These are phyloP conservation scores for Paramecium biaurelia DNA, from an alignment of 73 alveolate genomes.

Conservation along the genomic window DNA sequence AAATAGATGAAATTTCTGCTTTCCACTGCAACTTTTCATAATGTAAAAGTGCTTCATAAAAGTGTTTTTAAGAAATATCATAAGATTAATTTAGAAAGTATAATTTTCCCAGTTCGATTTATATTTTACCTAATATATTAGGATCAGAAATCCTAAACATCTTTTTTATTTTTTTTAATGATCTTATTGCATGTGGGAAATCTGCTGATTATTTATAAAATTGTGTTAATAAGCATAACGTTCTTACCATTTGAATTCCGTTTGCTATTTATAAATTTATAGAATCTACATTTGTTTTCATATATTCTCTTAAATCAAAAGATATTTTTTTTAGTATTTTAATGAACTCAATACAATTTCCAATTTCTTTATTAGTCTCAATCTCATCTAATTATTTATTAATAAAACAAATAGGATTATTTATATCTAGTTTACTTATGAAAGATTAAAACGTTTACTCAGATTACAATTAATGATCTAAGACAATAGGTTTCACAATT, in stretches of 20 bases:
- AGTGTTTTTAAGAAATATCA: not conserved
- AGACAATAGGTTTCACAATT: not conserved
- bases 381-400: not conserved
- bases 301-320: not conserved
- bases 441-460: not conserved
- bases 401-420: not conserved
- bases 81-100: not conserved
- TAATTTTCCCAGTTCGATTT: not conserved
- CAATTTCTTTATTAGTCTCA: not conserved
- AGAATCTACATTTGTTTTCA: not conserved
- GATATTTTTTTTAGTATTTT: not conserved
- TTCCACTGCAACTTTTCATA: constrained; percentile 8
- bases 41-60: not conserved
- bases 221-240: not conserved
- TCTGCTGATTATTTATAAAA: not conserved
- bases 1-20: not conserved
- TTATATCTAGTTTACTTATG: not conserved
- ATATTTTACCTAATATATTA: not conserved
- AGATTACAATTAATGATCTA: not conserved
- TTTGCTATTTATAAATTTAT: not conserved
- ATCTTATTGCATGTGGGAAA: not conserved
- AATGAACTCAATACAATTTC: not conserved
- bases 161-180: not conserved
- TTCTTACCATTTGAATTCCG: not conserved
- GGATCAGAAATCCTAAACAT: not conserved